Base-by-base conservation (phyloP, 345 rosid species). In the Triadica sebifera region DNA sequence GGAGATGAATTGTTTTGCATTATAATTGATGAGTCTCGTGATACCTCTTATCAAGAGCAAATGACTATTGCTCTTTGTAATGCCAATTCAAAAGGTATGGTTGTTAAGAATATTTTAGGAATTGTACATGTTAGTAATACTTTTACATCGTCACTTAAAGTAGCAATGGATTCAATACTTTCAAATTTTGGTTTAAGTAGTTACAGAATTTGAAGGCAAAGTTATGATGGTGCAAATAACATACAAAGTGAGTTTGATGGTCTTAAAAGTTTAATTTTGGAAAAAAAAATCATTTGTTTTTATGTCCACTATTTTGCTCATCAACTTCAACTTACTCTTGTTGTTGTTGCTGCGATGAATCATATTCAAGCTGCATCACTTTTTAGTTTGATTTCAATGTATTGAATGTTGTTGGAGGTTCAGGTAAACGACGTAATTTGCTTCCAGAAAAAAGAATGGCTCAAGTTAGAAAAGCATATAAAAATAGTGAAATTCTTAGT, bases 141-240 rank as follows among this genome's bases (percentile, higher is more conserved):
- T 20, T 4, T 8, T 0, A 0, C 10, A 12, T 2, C 4, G 11
- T 20, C n/a, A 12, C 0, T 11, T 1, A 65, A 45, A 22, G 19
- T 19, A 7, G 19, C n/a, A 2, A 43, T 22, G 2, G n/a, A 45
- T 4, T 4, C 19, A 4, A 3, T 46, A 6, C 22, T 46, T 65
- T 2, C 5, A 5, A 2, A 20, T 45, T 24, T 19, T 45, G 16
- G 53, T 0, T 15, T 65, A 6, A 22, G 15, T 65, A 43, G n/a
- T 43, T 65, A 9, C 4, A 3, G 50, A 1, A 3, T 45, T 2
- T 0, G 2, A 4, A 9, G 8, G 45, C 0, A 46, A 12, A 0
- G 19, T 12, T 12, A 22, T 12, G 19, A 22, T 65, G 37, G 10
- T 6, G 38, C 50, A 5, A 65, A 1, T 45, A 43, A 41, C 29